Evolutionary conservation across 164 flowering plant species (phyloP).

Genomic region (Dillenia suffruticosa): DNA sequence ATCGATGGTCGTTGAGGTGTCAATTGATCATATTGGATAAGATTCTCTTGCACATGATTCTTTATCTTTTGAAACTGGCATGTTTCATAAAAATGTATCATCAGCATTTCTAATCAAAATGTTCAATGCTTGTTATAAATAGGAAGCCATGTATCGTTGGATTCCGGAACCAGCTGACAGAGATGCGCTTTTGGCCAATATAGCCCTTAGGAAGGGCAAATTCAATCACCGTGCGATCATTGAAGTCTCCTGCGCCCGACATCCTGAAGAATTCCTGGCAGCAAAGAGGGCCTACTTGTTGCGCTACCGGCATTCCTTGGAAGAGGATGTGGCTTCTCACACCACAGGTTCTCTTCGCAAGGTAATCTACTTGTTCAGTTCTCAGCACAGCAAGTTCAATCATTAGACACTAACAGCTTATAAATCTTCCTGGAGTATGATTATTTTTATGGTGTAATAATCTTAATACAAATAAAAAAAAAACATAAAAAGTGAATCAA

Average conservation of each 20-base stretch:
- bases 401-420: no score
- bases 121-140: not conserved
- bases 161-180: constrained; percentile 39
- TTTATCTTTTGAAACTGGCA: no score
- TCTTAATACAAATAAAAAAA: no score
- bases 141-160: constrained; percentile 45
- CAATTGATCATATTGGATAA: no score
- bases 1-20: no score
- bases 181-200: constrained; percentile 35
- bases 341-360: constrained; percentile 23
- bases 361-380: constrained; percentile 11
- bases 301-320: constrained; percentile 35
- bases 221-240: constrained; percentile 25
- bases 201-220: constrained; percentile 23
- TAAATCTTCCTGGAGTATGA: no score
- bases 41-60: no score
- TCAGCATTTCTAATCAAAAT: no score
- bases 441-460: no score
- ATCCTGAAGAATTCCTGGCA: constrained; percentile 35
- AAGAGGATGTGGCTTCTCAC: constrained; percentile 39
- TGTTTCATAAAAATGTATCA: no score
- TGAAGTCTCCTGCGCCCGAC: constrained; percentile 27
- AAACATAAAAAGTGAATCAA: no score
- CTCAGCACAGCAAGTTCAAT: no score
- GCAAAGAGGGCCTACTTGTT: constrained; percentile 28